Evolutionary conservation across 2,329 filamentous ascomycete species (phyloP).

Genomic region (Exophiala dermatitidis): DNA sequence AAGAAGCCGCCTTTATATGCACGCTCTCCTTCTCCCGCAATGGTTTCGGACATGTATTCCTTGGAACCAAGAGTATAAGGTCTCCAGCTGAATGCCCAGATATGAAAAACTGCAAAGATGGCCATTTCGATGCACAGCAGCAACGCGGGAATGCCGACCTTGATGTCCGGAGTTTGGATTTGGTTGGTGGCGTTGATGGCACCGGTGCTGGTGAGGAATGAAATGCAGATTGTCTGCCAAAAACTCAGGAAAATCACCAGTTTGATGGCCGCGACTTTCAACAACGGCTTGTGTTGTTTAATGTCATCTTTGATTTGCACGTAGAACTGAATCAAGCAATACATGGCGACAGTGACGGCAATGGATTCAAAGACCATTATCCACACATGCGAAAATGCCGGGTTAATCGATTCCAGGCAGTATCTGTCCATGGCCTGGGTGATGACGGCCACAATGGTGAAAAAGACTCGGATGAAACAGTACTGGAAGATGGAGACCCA

Average conservation of each 20-base stretch:
- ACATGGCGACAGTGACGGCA: conserved; percentile 78
- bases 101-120: conserved; percentile 66
- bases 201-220: conserved; percentile 54
- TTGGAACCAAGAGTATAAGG: conserved; percentile 53
- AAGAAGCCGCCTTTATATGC: conserved; percentile 57
- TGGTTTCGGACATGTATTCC: conserved; percentile 43
- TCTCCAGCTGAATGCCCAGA: conserved; percentile 74
- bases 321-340: conserved; percentile 82
- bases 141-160: conserved; percentile 70
- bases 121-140: conserved; percentile 81
- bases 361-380: conserved; percentile 62
- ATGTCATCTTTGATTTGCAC: conserved; percentile 65
- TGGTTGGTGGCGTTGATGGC: conserved; percentile 56
- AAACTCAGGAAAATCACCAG: conserved; percentile 86
- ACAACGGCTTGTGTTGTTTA: conserved; percentile 60
- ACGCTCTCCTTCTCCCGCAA: conserved; percentile 36
- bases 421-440: conserved; percentile 63
- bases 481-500: conserved; percentile 82
- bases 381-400: conserved; percentile 79
- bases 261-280: conserved; percentile 82
- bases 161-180: conserved; percentile 66
- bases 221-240: conserved; percentile 66
- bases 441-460: conserved; percentile 70
- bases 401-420: conserved; percentile 70
- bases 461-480: conserved; percentile 70